phyloP scores from a whole-genome alignment of 163 green algal genomes.

The Smithsoniella earleae region DNA sequence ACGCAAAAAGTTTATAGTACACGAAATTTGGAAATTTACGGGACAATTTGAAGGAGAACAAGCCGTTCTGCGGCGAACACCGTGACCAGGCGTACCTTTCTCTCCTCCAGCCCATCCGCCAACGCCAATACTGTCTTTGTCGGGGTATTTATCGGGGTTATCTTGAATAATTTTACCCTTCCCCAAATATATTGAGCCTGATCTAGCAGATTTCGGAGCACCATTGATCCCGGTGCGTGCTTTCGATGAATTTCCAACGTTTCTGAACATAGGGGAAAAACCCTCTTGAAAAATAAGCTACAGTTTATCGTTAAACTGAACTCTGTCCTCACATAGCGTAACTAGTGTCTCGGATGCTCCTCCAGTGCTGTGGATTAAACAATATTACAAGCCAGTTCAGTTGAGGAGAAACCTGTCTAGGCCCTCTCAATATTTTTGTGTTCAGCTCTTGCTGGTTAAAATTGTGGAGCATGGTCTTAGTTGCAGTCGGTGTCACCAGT shows the following conservation, averaged over 20 bases:
- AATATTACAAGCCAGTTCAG: no score
- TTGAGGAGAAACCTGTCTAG: no score
- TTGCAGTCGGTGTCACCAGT: no score
- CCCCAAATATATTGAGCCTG: constrained; percentile 10
- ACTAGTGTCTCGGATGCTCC: no score
- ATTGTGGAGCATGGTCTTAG: no score
- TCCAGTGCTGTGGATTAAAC: no score
- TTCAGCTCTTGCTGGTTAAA: no score
- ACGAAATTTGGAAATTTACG: no score
- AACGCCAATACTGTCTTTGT: not conserved
- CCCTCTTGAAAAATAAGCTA: not conserved
- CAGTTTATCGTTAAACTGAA: not conserved
- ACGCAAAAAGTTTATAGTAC: not conserved
- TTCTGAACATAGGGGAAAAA: no score
- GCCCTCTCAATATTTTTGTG: no score
- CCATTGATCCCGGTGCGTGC: no score
- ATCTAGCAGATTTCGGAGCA: not conserved
- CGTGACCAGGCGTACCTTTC: not conserved
- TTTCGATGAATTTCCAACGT: no score
- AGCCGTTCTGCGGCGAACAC: not conserved
- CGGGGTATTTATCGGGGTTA: not conserved
- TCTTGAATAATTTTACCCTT: constrained; percentile 2
- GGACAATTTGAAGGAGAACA: not conserved
- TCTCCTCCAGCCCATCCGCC: constrained; percentile 26
- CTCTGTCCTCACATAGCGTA: not conserved